Evolutionary conservation across 345 rosid species (phyloP).

Genomic region (Luvunga scandens): DNA sequence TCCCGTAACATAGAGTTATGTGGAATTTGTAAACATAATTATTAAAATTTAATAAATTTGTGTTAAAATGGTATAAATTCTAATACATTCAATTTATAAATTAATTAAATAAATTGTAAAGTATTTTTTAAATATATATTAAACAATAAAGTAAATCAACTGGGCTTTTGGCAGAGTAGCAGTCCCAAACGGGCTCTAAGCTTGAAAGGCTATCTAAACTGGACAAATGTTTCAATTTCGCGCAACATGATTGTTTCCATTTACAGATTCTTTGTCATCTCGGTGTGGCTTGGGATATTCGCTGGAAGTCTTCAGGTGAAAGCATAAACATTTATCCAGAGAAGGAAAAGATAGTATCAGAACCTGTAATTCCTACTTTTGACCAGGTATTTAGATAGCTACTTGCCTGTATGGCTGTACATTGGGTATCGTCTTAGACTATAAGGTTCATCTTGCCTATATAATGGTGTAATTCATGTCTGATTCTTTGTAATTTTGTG

Average conservation of each 20-base stretch:
- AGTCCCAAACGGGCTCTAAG: neutral
- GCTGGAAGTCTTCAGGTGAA: slow-evolving; percentile 62
- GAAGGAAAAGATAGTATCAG: slow-evolving; percentile 41
- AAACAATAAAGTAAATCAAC: too few relatives aligned
- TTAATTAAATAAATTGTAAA: too few relatives aligned
- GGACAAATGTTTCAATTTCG: neutral
- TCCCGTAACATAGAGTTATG: too few relatives aligned
- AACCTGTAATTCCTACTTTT: slow-evolving; percentile 61
- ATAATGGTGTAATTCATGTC: neutral
- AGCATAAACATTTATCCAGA: slow-evolving; percentile 27
- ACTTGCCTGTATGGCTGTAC: neutral
- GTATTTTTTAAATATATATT: too few relatives aligned
- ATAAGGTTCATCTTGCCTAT: neutral
- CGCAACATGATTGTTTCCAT: slow-evolving; percentile 12
- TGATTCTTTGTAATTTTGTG: neutral
- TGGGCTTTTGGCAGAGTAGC: too few relatives aligned
- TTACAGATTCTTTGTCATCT: slow-evolving; percentile 86
- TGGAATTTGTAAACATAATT: too few relatives aligned
- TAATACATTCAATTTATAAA: too few relatives aligned
- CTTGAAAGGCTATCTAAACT: slow-evolving; percentile 9
- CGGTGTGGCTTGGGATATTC: slow-evolving; percentile 79
- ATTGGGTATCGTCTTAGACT: neutral
- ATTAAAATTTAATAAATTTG: too few relatives aligned
- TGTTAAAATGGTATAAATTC: too few relatives aligned
- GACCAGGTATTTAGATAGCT: slow-evolving; percentile 51